Conservation (phyloP, 345 rosid genomes). For the Citrus medica region DNA sequence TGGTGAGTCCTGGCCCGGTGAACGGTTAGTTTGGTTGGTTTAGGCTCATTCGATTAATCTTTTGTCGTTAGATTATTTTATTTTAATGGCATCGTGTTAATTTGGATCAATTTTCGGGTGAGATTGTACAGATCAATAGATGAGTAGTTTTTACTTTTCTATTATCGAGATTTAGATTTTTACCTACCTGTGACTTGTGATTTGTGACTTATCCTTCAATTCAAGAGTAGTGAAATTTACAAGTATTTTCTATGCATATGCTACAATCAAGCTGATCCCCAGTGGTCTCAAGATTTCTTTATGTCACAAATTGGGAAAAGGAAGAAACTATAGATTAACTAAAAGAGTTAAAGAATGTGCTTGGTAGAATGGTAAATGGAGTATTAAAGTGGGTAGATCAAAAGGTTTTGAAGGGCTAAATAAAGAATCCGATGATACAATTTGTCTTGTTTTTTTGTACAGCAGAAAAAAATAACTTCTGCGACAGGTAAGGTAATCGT, state of each 20-base stretch:
- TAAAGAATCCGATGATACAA: slow-evolving; percentile 4
- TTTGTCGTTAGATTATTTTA: neutral
- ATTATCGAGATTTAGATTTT: neutral
- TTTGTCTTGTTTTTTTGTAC: neutral
- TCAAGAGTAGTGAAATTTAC: neutral
- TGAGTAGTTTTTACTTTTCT: neutral
- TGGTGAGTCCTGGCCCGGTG: slow-evolving; percentile 59
- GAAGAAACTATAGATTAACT: neutral
- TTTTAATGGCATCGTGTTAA: neutral
- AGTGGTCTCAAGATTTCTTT: no score
- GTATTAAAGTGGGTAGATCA: neutral
- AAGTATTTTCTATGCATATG: neutral
- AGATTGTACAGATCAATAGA: slow-evolving; percentile 5
- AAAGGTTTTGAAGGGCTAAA: neutral
- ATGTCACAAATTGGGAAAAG: no score
- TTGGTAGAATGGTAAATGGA: neutral
- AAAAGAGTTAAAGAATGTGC: neutral
- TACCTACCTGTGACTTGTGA: no score
- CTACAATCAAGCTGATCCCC: neutral
- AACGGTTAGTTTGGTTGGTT: slow-evolving; percentile 35
- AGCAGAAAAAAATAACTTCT: neutral
- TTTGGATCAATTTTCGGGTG: neutral
- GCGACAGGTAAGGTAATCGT: neutral
- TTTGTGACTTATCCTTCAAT: no score
- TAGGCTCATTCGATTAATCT: no score